Evolutionary conservation across 495 filamentous ascomycete genomes (phyloP), one percentile per base, ranked within the genome.

Genomic region (Hypoxylon trugodes): DNA sequence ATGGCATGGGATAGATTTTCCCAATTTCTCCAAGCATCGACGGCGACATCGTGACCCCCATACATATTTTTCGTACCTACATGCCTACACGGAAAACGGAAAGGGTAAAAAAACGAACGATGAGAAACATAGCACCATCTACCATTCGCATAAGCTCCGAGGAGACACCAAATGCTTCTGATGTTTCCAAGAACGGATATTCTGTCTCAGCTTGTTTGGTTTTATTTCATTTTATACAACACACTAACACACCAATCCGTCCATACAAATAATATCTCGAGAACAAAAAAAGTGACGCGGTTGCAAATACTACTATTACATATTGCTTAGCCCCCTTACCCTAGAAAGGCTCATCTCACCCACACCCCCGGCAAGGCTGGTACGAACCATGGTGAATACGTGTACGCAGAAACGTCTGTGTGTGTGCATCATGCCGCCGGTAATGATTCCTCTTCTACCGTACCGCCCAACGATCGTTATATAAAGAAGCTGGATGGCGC

Each of bases 401-500:
- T 54, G 32, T 58, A 53, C 53, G n/a, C n/a, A n/a, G n/a, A 37
- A 49, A 41, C 22, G 15, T 47, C 55, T 58, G 33, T 55, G n/a
- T n/a, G n/a, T n/a, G n/a, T n/a, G n/a, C n/a, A n/a, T n/a, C n/a
- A n/a, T n/a, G 52, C 58, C 64, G 58, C 52, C 64, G 58, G 58
- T 52, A 66, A 56, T 62, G 32, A 25, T 48, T 25, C 33, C 54
- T 48, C 64, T 52, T 54, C 64, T 53, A 42, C 45, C 47, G n/a
- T n/a, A n/a, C 35, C 38, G 41, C 32, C 51, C 52, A 58, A 62
- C 58, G 33, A 57, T 59, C 41, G 42, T 58, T 58, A 67, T 67
- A 67, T 67, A 62, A 67, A 67, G 64, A 28, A 46, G 28, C 52
- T 61, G 58, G 52, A 57, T 67, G 51, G 51, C 51, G 57, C 63